phyloP scores from a whole-genome alignment of 176 grass and related monocot genomes.

The Phoenix dactylifera region DNA sequence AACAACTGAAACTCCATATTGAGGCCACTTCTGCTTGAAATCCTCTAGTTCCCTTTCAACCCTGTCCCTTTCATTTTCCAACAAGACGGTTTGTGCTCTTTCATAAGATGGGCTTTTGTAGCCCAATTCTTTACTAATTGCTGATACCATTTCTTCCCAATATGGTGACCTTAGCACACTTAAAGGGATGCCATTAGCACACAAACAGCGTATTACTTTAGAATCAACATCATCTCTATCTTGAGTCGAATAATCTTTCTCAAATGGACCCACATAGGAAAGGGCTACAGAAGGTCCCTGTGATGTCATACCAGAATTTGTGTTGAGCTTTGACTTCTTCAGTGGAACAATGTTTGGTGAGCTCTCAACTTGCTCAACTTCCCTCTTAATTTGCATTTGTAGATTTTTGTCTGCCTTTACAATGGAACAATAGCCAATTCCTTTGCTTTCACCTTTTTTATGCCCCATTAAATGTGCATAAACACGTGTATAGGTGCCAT shows the following conservation, averaged over 20 bases:
- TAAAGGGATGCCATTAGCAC: constrained; percentile 27
- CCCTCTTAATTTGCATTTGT: constrained; percentile 29
- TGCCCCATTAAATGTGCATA: constrained; percentile 33
- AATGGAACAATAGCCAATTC: constrained; percentile 20
- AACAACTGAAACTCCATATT: constrained; percentile 24
- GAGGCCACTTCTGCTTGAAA: constrained; percentile 25
- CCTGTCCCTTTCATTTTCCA: constrained; percentile 17
- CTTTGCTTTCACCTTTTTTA: constrained; percentile 26
- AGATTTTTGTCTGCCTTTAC: constrained; percentile 25
- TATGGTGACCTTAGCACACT: constrained; percentile 23
- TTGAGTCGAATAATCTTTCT: constrained; percentile 18
- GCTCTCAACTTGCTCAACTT: constrained; percentile 26
- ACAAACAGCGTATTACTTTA: constrained; percentile 25
- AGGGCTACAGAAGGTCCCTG: constrained; percentile 20
- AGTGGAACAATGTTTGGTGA: constrained; percentile 25
- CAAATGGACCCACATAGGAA: constrained; percentile 19
- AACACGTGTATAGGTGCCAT: constrained; percentile 27
- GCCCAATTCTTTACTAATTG: constrained; percentile 27
- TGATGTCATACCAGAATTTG: constrained; percentile 4
- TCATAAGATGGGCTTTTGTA: constrained; percentile 20
- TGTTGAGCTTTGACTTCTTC: constrained; percentile 27
- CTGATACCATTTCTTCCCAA: constrained; percentile 28
- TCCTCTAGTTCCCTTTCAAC: constrained; percentile 25
- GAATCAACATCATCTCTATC: constrained; percentile 27
- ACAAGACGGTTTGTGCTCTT: constrained; percentile 18